These are phyloP conservation scores for Fusarium luffae DNA, from an alignment of 2,329 filamentous ascomycete genomes.

Conservation along the genomic window DNA sequence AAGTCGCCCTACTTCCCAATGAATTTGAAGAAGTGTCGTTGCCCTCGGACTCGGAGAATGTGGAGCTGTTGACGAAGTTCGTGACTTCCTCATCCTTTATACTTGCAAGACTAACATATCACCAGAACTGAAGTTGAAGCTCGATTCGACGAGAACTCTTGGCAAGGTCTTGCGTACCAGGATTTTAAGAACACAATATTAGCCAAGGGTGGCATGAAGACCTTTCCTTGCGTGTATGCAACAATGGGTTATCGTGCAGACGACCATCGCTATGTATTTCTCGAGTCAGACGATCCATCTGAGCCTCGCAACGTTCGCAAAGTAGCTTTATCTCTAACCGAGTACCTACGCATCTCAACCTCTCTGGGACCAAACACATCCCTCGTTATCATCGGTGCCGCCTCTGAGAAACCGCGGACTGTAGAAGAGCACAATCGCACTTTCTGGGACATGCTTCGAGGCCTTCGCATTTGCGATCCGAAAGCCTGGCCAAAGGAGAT, in stretches of 20 bases:
- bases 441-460: constrained; percentile 12
- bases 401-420: background rate
- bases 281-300: constrained; percentile 1
- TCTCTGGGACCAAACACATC: background rate
- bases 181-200: constrained; percentile 2
- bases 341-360: background rate
- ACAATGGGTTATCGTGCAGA: background rate
- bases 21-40: background rate
- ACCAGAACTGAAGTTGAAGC: background rate
- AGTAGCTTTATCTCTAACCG: background rate
- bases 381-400: background rate
- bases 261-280: constrained; percentile 3
- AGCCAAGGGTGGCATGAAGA: background rate
- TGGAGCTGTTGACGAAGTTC: background rate
- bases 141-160: background rate
- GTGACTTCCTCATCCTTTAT: background rate
- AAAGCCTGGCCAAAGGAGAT: background rate
- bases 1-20: too few species aligned
- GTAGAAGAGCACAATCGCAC: constrained; percentile 2
- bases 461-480: constrained; percentile 1
- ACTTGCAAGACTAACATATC: background rate
- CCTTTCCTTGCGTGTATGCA: constrained; percentile 4
- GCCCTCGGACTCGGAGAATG: background rate
- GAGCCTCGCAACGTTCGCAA: constrained; percentile 2
- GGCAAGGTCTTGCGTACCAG: constrained; percentile 5